Percentiles rank a stretch among this genome's conserved stretches.
Conservation (phyloP, 441 rosid genomes). For the Populus tomentosa region DNA sequence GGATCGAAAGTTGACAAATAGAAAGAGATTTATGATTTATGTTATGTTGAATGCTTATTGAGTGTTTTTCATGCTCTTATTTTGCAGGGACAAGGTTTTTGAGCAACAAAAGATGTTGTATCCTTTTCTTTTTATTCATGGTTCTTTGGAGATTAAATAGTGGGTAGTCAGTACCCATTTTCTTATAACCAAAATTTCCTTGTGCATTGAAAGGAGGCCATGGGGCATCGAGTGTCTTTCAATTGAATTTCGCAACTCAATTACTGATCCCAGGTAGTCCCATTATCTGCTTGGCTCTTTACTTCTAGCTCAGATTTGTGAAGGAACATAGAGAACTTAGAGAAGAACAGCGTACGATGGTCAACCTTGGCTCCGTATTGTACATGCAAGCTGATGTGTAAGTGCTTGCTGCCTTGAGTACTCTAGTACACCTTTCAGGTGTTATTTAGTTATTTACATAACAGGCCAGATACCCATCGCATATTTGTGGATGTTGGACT, state of each 20-base stretch:
- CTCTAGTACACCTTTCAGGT: background rate
- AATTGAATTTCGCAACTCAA: background rate
- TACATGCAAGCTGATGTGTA: slow-evolving; percentile 94
- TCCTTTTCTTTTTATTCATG: slow-evolving; percentile 38
- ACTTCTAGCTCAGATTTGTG: slow-evolving; percentile 70
- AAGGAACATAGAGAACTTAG: slow-evolving; percentile 62
- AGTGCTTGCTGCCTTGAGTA: slow-evolving; percentile 20
- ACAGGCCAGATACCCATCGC: slow-evolving; percentile 69
- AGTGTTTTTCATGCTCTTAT: slow-evolving; percentile 10
- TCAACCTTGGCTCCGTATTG: slow-evolving; percentile 88
- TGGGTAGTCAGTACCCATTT: background rate
- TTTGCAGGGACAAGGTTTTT: slow-evolving; percentile 83
- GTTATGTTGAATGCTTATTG: background rate
- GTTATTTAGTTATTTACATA: slow-evolving; percentile 17
- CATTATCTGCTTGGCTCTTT: slow-evolving; percentile 31
- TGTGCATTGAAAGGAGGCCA: background rate
- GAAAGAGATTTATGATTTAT: background rate
- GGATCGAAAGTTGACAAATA: background rate
- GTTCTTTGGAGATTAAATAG: background rate
- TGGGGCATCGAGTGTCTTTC: background rate
- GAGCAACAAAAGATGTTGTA: slow-evolving; percentile 80
- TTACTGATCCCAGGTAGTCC: background rate
- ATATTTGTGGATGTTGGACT: slow-evolving; percentile 80
- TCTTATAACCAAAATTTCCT: slow-evolving; percentile 18
- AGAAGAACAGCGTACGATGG: slow-evolving; percentile 60